Evolutionary conservation across 495 filamentous ascomycete genomes (phyloP), one percentile per base, ranked within the genome.

Genomic region (Daldinia vernicosa): DNA sequence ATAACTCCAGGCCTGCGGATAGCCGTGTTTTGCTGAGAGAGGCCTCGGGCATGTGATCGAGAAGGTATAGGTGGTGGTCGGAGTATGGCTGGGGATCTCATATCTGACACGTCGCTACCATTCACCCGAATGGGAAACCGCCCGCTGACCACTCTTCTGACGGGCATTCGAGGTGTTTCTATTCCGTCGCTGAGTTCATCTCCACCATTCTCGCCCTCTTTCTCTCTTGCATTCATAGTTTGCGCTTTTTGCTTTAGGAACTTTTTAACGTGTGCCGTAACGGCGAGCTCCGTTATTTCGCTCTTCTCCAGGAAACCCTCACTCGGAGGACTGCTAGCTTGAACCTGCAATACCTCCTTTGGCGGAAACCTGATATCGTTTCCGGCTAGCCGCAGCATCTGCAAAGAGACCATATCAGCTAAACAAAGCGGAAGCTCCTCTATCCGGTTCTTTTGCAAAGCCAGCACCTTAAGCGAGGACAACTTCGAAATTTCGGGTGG

Each of bases 101-200:
- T 78, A 57, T 87, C 84, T 26, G 81, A 76, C n/a, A 86, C 69
- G 37, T 88, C 86, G 56, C 71, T 82, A 4, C 85, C 85, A 76
- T 92, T 91, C 39, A 93, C 91, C 59, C 90, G 91, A 61, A 97
- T 89, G 0, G 93, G 94, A 72, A 97, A 97, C 26, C 94, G 89
- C 54, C 91, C 91, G 75, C 89, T 93, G 32, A 89, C 82, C 19
- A 88, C 88, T 40, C 92, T 86, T 77, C 89, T 92, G 22, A 92
- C 84, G 9, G 92, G 92, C 32, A 82, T 79, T 40, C 90, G 89
- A 8, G 92, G 92, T 14, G 91, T 93, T 69, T 95, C 93, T 8
- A 68, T 79, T 43, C 80, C 85, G 63, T 88, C 94, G 83, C 89
- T 92, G 60, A 85, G 80, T 71, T 85, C 83, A 54, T 94, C 91